Evolutionary conservation across 2,329 filamentous ascomycete species (phyloP).

Genomic region (Diaporthe batatas): DNA sequence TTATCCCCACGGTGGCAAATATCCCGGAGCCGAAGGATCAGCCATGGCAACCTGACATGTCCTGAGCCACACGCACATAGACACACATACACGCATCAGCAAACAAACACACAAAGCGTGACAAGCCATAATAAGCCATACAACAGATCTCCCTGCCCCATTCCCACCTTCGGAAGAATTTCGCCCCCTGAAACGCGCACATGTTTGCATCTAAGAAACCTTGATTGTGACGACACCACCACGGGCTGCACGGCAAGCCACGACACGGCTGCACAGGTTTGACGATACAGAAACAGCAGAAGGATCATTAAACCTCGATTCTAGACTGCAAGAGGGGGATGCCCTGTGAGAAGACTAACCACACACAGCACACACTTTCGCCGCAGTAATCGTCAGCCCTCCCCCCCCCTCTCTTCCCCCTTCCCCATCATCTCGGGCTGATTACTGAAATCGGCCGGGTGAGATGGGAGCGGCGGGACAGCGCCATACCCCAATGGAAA

Average conservation of each 20-base stretch:
- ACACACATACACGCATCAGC: neutral
- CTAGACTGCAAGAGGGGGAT: slow-evolving; percentile 8
- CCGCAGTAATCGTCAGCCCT: neutral
- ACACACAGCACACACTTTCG: neutral
- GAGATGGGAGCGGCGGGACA: neutral
- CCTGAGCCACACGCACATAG: neutral
- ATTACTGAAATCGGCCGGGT: slow-evolving; percentile 4
- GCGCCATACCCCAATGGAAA: slow-evolving; percentile 1
- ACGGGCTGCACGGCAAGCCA: neutral
- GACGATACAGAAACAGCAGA: slow-evolving; percentile 20
- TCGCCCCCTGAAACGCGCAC: slow-evolving; percentile 13
- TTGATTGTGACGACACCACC: slow-evolving; percentile 13
- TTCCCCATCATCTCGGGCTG: neutral
- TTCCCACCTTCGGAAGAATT: slow-evolving; percentile 15
- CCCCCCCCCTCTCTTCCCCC: neutral
- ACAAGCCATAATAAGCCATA: neutral
- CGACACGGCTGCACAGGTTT: neutral
- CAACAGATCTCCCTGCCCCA: no score
- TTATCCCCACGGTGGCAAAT: slow-evolving; percentile 3
- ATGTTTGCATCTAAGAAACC: slow-evolving; percentile 3
- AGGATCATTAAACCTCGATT: slow-evolving; percentile 34
- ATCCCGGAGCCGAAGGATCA: slow-evolving; percentile 9
- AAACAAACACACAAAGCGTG: neutral
- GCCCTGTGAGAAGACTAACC: neutral
- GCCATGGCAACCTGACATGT: neutral